Conservation (phyloP, 768 basidiomycete species). For the Rhizopogon sp. region DNA sequence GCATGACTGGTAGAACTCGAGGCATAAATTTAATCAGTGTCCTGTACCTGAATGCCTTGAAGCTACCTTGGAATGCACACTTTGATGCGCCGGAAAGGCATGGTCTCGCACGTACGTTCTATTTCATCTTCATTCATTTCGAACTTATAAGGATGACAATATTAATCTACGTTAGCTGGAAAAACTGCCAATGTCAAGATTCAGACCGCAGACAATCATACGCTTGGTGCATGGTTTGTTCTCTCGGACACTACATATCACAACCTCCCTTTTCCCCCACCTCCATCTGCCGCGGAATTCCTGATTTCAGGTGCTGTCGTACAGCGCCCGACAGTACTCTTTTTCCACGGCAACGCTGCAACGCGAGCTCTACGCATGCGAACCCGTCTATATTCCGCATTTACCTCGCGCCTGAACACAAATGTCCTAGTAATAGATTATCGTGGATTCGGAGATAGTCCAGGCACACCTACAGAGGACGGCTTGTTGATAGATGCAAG, state of each 20-base stretch:
- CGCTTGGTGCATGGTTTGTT: constrained; percentile 83
- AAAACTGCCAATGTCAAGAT: constrained; percentile 73
- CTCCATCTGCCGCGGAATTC: constrained; percentile 29
- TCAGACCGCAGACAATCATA: constrained; percentile 69
- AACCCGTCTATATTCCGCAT: constrained; percentile 61
- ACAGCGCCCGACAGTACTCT: constrained; percentile 73
- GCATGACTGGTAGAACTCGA: constrained; percentile 9
- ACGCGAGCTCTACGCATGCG: constrained; percentile 69
- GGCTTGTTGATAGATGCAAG: constrained; percentile 73
- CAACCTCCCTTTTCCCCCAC: constrained; percentile 35
- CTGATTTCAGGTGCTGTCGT: constrained; percentile 52
- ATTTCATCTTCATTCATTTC: background rate
- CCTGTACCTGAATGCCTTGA: constrained; percentile 64
- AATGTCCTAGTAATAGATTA: constrained; percentile 90
- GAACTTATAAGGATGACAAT: background rate
- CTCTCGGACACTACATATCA: constrained; percentile 65
- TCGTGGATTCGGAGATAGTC: constrained; percentile 87
- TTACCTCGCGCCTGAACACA: constrained; percentile 57
- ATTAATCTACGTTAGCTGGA: constrained; percentile 43
- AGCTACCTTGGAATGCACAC: constrained; percentile 55
- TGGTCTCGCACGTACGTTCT: constrained; percentile 69
- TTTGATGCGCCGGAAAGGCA: constrained; percentile 71
- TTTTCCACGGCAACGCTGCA: constrained; percentile 86
- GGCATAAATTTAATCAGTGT: constrained; percentile 28
- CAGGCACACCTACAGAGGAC: constrained; percentile 67